These are phyloP conservation scores for Amaranthus palmeri DNA, from an alignment of 148 eudicot genomes.

Conservation along the genomic window DNA sequence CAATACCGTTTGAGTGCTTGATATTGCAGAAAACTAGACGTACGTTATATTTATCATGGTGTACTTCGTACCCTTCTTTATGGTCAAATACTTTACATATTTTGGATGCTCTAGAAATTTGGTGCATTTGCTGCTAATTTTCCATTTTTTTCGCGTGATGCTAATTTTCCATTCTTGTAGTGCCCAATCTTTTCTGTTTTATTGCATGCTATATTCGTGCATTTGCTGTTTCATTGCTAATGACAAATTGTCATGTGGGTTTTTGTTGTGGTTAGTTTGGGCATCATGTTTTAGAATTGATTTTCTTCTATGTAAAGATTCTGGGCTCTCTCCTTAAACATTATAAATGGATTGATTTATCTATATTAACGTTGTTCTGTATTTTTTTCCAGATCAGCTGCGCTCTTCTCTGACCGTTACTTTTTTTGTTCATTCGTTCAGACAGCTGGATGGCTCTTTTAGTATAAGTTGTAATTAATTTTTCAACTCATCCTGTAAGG, in stretches of 20 bases:
- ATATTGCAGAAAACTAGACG: no score
- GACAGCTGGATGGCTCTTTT: constrained; percentile 21
- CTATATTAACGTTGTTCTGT: constrained; percentile 2
- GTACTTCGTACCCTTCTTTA: background rate
- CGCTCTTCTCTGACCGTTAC: constrained; percentile 21
- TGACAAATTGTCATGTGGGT: no score
- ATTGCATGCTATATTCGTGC: background rate
- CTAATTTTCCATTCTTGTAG: no score
- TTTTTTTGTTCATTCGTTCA: constrained; percentile 25
- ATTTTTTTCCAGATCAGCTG: constrained; percentile 36
- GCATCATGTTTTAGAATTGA: background rate
- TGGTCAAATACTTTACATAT: background rate
- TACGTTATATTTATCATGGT: background rate
- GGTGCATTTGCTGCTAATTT: constrained; percentile 1
- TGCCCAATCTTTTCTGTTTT: background rate
- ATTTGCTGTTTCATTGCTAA: no score
- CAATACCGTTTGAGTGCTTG: no score
- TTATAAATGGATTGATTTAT: background rate
- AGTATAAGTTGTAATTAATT: constrained; percentile 35
- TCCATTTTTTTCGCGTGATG: background rate
- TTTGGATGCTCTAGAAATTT: background rate
- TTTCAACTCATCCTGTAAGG: constrained; percentile 24
- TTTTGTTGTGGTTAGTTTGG: background rate
- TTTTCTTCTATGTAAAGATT: background rate
- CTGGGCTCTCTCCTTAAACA: background rate